Evolutionary conservation across 2,329 filamentous ascomycete genomes (phyloP), one percentile per base, ranked within the genome.

Genomic region (Gliomastix tumulicola): DNA sequence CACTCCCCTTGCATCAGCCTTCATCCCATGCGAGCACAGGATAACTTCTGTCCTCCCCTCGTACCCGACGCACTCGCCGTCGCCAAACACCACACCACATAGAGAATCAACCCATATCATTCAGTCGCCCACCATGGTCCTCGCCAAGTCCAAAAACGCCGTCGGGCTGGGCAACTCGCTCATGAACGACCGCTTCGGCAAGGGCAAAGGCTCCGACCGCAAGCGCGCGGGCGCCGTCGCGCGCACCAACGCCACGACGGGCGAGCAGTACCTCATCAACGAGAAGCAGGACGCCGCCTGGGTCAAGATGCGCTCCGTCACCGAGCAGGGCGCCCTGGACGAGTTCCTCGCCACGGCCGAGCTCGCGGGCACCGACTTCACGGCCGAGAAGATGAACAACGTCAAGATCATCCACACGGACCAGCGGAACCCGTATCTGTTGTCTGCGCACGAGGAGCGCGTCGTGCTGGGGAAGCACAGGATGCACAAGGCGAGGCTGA

Each of bases 301-400:
- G 88, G 88, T 97, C 56, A 98, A 97, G 72, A 97, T 98, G 92
- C 88, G 90, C 68, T 95, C 88, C 59, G 86, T 98, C 49, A 98
- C 92, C 6, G 88, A 98, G 69, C 92, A 98, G 64, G 89, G 84
- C 48, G 89, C 89, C 31, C 79, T 98, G 43, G 92, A 98, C 60
- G 92, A 98, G 62, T 98, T 98, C 61, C 69, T 98, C 45, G 86
- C 84, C 39, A 98, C 92, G 3, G 94, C 92, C 44, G 89, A 97
- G 65, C 70, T 98, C 49, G 92, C 92, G n/a, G 90, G 88, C 46
- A 98, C 92, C 47, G 92, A 98, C 59, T 98, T 98, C 62, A 97
- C 90, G 2, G 94, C 92, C 20, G 89, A 97, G 69, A 97, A 97
- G 74, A 85, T 94, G 78, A 97, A 90, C 66, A 97, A 94, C 56